Evolutionary conservation across 176 grass and related monocot genomes (phyloP).

Genomic region (Sorghum bicolor): Sorghum_bicolor_NCBIv3 NC_012870.2:66123001-66123500

Average conservation of each 20-base stretch:
- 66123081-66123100: too few species aligned
- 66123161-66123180: background rate
- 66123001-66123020: background rate
- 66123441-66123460: constrained; percentile 22
- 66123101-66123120: background rate
- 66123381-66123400: constrained; percentile 39
- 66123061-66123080: too few species aligned
- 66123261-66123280: constrained; percentile 36
- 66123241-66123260: constrained; percentile 22
- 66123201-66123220: background rate
- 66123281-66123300: constrained; percentile 36
- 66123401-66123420: constrained; percentile 30
- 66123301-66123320: constrained; percentile 20
- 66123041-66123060: background rate
- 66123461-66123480: constrained; percentile 31
- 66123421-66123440: constrained; percentile 20
- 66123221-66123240: background rate
- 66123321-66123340: constrained; percentile 28
- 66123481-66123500: constrained; percentile 38
- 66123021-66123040: background rate
- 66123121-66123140: background rate
- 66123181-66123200: background rate
- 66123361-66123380: constrained; percentile 13
- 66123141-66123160: background rate
- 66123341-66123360: constrained; percentile 17